phyloP scores from a whole-genome alignment of 2,329 filamentous ascomycete genomes.

The Hawksworthiomyces lignivorus region DNA sequence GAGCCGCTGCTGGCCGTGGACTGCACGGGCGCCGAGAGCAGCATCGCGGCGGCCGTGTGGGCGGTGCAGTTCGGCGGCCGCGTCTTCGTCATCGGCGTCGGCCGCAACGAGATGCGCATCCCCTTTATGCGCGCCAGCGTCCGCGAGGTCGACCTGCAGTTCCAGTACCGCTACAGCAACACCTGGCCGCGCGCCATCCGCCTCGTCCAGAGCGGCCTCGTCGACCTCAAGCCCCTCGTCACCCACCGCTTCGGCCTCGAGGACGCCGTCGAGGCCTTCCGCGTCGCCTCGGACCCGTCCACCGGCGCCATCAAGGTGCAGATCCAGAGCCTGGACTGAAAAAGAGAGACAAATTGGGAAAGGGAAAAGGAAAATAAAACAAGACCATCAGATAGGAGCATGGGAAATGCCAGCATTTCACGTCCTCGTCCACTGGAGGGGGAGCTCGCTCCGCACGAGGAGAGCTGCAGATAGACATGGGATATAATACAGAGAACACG shows the following conservation, averaged over 20 bases:
- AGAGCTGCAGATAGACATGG: no score
- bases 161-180: constrained; percentile 95
- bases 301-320: constrained; percentile 97
- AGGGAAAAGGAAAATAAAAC: no score
- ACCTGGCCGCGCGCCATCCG: constrained; percentile 93
- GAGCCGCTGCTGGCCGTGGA: constrained; percentile 80
- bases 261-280: constrained; percentile 82
- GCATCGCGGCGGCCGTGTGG: constrained; percentile 79
- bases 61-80: constrained; percentile 91
- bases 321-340: constrained; percentile 64
- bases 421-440: no score
- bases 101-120: constrained; percentile 89
- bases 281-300: constrained; percentile 78
- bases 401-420: no score
- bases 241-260: constrained; percentile 83
- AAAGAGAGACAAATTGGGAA: no score
- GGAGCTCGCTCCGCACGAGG: no score
- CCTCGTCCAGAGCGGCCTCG: constrained; percentile 73
- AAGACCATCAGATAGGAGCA: no score
- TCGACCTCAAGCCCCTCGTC: constrained; percentile 74
- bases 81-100: constrained; percentile 93
- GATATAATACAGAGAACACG: no score
- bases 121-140: constrained; percentile 92
- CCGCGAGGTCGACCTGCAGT: constrained; percentile 87
- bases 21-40: constrained; percentile 91